Evolutionary conservation across 148 eudicot genomes (phyloP), one percentile per base, ranked within the genome.

Genomic region (Amaranthus palmeri): DNA sequence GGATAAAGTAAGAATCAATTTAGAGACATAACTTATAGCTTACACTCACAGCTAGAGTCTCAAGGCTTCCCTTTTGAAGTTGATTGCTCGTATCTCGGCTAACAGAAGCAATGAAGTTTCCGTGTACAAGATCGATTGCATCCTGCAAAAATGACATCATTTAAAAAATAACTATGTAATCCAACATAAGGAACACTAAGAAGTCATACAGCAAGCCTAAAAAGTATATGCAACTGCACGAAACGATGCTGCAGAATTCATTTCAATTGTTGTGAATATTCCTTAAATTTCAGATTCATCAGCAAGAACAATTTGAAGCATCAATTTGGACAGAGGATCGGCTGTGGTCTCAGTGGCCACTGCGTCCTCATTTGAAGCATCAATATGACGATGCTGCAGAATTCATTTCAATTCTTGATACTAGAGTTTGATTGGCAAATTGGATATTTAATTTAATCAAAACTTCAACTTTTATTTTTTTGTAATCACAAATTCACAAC

Each of bases 81-180:
- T 85, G 81, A 45, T 92, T 80, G 61, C 84, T 72, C 80, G 84
- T 67, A 71, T 88, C 90, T 53, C 92, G 84, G 76, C 89, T 79
- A 43, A 88, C 89, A 61, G 96, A 88, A 71, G 87, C 90, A 77
- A 89, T 93, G 72, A 82, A 93, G 70, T 95, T 87, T 59, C 98
- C 98, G 81, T 95, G 98, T 46, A 91, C 74, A 61, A 95, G 84
- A 83, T 95, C 98, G 74, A 88, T 91, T 52, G 98, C 92, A 78
- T 95, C 98, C 98, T 93, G 78, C 78, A 88, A 48, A 59, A 65
- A 56, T 36, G 56, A 71, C 25, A 69, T 47, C 25, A 56, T 6
- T 70, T 18, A 8, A 0, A 41, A 47, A 41, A 52, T 12, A 43
- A 40, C 40, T 65, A 10, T 5, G 60, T 42, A 17, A 70, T 57